A percentile compares a stretch with the other conserved stretches of the same genome.
These are phyloP conservation scores for Xylariaceae sp. DNA, from an alignment of 2,329 filamentous ascomycete species.

Conservation along the genomic window DNA sequence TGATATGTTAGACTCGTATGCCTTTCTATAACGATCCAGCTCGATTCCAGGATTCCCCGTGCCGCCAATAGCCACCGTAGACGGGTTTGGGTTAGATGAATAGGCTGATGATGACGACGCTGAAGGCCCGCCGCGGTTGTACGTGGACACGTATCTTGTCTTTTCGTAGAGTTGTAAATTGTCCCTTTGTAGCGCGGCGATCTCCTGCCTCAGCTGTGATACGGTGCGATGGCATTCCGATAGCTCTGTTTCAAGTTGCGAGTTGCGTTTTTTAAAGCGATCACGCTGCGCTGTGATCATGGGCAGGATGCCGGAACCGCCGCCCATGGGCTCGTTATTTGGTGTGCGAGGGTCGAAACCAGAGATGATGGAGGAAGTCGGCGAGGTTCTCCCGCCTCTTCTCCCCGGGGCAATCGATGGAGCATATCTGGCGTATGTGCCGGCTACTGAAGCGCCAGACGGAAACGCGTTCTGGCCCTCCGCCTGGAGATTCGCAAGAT, in stretches of 20 bases:
- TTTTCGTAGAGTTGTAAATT: conserved; percentile 97
- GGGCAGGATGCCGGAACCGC: conserved; percentile 83
- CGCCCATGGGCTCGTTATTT: conserved; percentile 60
- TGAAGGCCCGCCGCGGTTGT: conserved; percentile 66
- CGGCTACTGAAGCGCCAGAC: conserved; percentile 85
- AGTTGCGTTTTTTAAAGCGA: conserved; percentile 94
- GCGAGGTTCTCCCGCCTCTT: conserved; percentile 69
- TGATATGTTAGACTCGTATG: conserved; percentile 92
- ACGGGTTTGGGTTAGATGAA: conserved; percentile 68
- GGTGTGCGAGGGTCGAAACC: conserved; percentile 74
- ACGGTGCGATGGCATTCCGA: conserved; percentile 78
- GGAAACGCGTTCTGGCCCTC: conserved; percentile 81
- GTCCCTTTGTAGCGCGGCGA: conserved; percentile 89
- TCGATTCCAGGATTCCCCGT: conserved; percentile 57
- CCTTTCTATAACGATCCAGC: conserved; percentile 80
- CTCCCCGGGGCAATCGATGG: conserved; percentile 57
- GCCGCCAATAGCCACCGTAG: conserved; percentile 60
- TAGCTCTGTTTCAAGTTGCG: conserved; percentile 84
- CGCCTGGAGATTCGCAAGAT: conserved; percentile 81
- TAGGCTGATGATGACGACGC: conserved; percentile 61
- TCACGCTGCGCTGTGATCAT: conserved; percentile 98
- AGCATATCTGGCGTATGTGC: conserved; percentile 81
- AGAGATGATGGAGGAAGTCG: conserved; percentile 96
- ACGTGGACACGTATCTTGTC: conserved; percentile 91
- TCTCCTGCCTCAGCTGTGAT: conserved; percentile 82